Evolutionary conservation across 140 eudicot genomes (phyloP), one percentile per base, ranked within the genome.

Genomic region (Stevia rebaudiana): DNA sequence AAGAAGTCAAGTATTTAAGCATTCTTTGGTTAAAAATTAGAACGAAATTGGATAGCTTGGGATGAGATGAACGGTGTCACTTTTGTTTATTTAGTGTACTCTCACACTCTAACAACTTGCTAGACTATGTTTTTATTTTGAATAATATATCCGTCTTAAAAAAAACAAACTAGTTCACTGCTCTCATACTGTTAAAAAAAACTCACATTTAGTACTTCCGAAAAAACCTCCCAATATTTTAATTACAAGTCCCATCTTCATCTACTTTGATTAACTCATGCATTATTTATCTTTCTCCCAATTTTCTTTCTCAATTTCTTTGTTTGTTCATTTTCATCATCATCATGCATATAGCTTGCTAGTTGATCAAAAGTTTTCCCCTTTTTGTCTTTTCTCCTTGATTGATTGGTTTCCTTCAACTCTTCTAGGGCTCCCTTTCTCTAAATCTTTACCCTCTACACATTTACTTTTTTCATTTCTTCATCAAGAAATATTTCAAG

Each of bases 371-470:
- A 71, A 71, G 75, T 36, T 48, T n/a, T 6, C 22, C 66, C 23
- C 33, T 19, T 48, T 65, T 48, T 44, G 43, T 59, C 48, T 41
- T 18, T 67, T 39, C 39, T 41, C 47, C 33, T 28, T 28, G 33
- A 46, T 41, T 18, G 42, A 11, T 64, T 43, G 53, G 16, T 55
- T 52, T 33, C 74, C 74, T 39, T 24, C 21, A 51, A 33, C 70
- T 35, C 68, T 57, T 44, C 12, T 79, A 76, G 80, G 78, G 66
- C 68, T 70, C 50, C 61, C 54, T 37, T 69, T 46, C 6, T 41
- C 28, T 8, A 18, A 11, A 8, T 57, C 51, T 63, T 57, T 37
- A 36, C 8, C 54, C 35, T 69, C 65, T 25, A 52, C 41, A 57
- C 28, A 49, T 28, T 36, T 48, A 3, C 46, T 11, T 11, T 40